Conservation (phyloP, 345 rosid species). For the Microthlaspi erraticum region DNA sequence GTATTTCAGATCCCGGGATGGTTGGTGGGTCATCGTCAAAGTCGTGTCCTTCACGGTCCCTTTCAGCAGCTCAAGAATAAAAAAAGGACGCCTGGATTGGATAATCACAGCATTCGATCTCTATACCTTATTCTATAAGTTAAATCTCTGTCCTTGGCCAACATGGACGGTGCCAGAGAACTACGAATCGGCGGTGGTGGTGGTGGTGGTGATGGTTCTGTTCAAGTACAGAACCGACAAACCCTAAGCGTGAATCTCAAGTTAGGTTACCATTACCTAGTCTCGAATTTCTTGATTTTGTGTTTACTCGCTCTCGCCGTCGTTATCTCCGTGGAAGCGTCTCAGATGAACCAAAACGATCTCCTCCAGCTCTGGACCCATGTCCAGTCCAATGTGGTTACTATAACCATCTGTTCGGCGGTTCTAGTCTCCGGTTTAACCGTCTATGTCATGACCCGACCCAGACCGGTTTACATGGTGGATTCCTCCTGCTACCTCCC, state of each 20-base stretch:
- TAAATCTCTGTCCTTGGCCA: too few relatives aligned
- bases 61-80: slow-evolving; percentile 5
- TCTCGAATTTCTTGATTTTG: slow-evolving; percentile 46
- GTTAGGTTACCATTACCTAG: slow-evolving; percentile 52
- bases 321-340: slow-evolving; percentile 37
- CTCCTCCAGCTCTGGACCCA: slow-evolving; percentile 47
- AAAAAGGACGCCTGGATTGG: neutral
- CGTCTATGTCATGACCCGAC: slow-evolving; percentile 47
- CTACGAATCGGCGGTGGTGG: slow-evolving; percentile 1
- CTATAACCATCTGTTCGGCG: slow-evolving; percentile 42
- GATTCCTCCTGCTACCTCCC: slow-evolving; percentile 51
- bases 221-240: slow-evolving; percentile 36
- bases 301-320: slow-evolving; percentile 43
- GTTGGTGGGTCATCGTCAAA: slow-evolving; percentile 38
- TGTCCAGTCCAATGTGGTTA: slow-evolving; percentile 46
- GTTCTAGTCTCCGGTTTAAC: slow-evolving; percentile 46
- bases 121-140: too few relatives aligned
- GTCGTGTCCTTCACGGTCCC: slow-evolving; percentile 32
- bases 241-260: slow-evolving; percentile 46
- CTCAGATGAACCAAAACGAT: slow-evolving; percentile 40
- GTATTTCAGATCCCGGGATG: slow-evolving; percentile 5
- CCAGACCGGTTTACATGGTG: slow-evolving; percentile 49
- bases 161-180: too few relatives aligned
- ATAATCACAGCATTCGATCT: neutral
- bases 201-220: slow-evolving; percentile 34